These are phyloP conservation scores for Brettanomyces custersianus DNA, from an alignment of 805 yeast species.

Conservation along the genomic window DNA sequence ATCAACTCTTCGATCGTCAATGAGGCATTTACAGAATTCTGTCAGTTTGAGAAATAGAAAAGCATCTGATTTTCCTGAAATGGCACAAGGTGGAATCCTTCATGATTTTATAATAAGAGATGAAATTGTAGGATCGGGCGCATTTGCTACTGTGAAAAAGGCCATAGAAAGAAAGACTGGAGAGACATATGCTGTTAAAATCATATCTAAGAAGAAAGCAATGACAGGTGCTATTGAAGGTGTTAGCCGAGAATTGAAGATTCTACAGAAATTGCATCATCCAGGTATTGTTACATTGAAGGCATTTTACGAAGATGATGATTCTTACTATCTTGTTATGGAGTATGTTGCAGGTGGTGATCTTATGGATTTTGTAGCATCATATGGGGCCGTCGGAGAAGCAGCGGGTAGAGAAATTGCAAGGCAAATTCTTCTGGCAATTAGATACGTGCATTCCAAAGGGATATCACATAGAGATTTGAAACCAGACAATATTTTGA, in stretches of 20 bases:
- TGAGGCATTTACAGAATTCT: background rate
- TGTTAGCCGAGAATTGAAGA: conserved; percentile 78
- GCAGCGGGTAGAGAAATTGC: conserved; percentile 83
- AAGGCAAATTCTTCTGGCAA: conserved; percentile 74
- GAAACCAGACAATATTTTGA: conserved; percentile 91
- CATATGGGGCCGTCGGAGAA: conserved; percentile 87
- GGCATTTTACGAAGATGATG: conserved; percentile 78
- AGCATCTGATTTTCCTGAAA: background rate
- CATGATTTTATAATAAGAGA: conserved; percentile 63
- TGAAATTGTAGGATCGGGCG: conserved; percentile 94
- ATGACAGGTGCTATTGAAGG: conserved; percentile 69
- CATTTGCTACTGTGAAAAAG: conserved; percentile 91
- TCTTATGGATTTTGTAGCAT: conserved; percentile 92
- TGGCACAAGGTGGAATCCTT: conserved; percentile 17
- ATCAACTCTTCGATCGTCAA: background rate
- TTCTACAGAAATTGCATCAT: conserved; percentile 69
- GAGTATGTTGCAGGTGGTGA: conserved; percentile 96
- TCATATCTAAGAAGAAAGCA: conserved; percentile 74
- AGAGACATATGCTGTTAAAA: conserved; percentile 81
- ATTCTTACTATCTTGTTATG: conserved; percentile 82
- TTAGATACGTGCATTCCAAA: conserved; percentile 75
- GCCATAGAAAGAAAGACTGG: conserved; percentile 85
- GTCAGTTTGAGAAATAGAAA: background rate
- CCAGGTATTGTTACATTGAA: conserved; percentile 77
- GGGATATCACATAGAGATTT: conserved; percentile 96